Conservation (phyloP, 2,329 filamentous ascomycete genomes). For the Talaromyces funiculosus region DNA sequence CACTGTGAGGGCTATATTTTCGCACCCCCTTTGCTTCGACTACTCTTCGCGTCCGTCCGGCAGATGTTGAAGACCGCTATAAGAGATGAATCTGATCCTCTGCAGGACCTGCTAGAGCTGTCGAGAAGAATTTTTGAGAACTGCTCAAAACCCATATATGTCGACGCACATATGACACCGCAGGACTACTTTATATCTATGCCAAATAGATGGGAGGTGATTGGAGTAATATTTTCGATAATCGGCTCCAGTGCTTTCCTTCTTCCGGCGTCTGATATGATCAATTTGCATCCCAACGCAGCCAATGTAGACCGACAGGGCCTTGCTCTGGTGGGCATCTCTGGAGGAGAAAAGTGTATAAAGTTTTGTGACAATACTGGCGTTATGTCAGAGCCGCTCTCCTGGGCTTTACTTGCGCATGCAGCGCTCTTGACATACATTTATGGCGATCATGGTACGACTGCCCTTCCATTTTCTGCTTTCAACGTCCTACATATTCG, state of each 20-base stretch:
- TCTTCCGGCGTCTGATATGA: slow-evolving; percentile 12
- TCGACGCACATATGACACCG: slow-evolving; percentile 18
- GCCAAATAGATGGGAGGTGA: slow-evolving; percentile 21
- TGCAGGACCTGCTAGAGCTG: slow-evolving; percentile 11
- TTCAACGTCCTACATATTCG: too few relatives aligned
- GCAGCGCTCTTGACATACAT: slow-evolving; percentile 18
- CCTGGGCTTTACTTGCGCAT: slow-evolving; percentile 26
- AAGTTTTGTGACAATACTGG: slow-evolving; percentile 23
- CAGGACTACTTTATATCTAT: slow-evolving; percentile 17
- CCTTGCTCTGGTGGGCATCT: slow-evolving; percentile 12
- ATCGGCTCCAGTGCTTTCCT: slow-evolving; percentile 17
- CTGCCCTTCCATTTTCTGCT: not conserved
- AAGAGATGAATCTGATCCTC: slow-evolving; percentile 9
- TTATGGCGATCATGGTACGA: slow-evolving; percentile 19
- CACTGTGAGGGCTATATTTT: slow-evolving; percentile 21
- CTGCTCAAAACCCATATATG: slow-evolving; percentile 13
- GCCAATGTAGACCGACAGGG: slow-evolving; percentile 14
- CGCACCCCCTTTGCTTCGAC: slow-evolving; percentile 17
- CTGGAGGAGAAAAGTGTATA: slow-evolving; percentile 26
- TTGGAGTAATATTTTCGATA: slow-evolving; percentile 20
- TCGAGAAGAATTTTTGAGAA: slow-evolving; percentile 21
- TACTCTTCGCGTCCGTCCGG: slow-evolving; percentile 18
- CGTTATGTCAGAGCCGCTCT: slow-evolving; percentile 22
- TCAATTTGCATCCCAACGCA: slow-evolving; percentile 3
- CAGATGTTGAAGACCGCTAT: slow-evolving; percentile 16